phyloP scores from a whole-genome alignment of 176 grass and related monocot genomes.

The Triticum monococcum region DNA sequence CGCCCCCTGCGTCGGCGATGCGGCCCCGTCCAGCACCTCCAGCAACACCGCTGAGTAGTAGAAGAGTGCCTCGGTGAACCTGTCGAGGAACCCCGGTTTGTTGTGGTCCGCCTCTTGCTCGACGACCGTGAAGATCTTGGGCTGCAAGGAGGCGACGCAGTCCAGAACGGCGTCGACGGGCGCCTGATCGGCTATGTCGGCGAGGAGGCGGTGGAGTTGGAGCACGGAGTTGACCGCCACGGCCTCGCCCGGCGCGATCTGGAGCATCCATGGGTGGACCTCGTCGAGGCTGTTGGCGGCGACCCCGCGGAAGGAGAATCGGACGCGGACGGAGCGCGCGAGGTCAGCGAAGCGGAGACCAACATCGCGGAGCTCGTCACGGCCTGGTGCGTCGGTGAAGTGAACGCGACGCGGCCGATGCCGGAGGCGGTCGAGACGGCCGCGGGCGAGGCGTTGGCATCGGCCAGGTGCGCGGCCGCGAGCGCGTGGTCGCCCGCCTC shows the following conservation, averaged over 20 bases:
- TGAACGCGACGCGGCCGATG: conserved; percentile 83
- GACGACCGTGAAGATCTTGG: conserved; percentile 70
- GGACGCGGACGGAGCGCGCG: conserved; percentile 70
- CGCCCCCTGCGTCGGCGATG: too few relatives aligned
- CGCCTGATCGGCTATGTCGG: conserved; percentile 20
- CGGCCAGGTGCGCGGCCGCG: conserved; percentile 42
- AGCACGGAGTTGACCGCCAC: conserved; percentile 86
- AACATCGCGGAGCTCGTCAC: conserved; percentile 81
- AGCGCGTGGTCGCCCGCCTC: conserved; percentile 44
- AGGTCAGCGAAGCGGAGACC: conserved; percentile 81
- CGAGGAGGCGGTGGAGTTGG: conserved; percentile 83
- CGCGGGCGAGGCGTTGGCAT: conserved; percentile 51
- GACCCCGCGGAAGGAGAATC: conserved; percentile 87
- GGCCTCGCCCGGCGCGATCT: conserved; percentile 63
- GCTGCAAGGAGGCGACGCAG: conserved; percentile 55
- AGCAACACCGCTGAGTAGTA: conserved; percentile 91
- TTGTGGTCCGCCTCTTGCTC: conserved; percentile 98
- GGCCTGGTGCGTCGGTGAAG: conserved; percentile 67
- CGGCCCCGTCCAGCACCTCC: too few relatives aligned
- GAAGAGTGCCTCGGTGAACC: conserved; percentile 92
- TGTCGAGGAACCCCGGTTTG: conserved; percentile 77
- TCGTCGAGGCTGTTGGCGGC: conserved; percentile 75
- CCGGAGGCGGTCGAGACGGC: conserved; percentile 53
- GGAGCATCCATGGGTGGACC: conserved; percentile 89
- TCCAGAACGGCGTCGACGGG: conserved; percentile 68